Conservation (phyloP, 257 asterid genomes). For the Nicotiana tomentosiformis region DNA sequence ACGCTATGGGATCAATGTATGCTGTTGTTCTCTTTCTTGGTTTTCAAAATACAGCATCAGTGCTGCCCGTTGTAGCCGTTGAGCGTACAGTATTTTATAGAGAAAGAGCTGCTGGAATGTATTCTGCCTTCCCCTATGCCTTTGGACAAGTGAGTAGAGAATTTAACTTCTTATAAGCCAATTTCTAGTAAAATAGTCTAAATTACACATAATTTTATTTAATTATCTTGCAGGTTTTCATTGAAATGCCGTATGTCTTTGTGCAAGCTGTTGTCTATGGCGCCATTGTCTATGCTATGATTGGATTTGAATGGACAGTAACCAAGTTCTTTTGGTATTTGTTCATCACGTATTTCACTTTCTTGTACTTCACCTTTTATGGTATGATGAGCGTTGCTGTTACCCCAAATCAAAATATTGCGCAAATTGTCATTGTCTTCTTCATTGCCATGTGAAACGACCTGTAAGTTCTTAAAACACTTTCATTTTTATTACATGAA, state of each 20-base stretch:
- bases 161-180: background rate
- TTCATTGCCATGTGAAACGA: background rate
- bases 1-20: background rate
- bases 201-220: too few species aligned
- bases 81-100: constrained; percentile 2
- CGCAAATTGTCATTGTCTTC: background rate
- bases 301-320: background rate
- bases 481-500: background rate
- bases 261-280: background rate
- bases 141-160: background rate
- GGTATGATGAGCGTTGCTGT: background rate
- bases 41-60: background rate
- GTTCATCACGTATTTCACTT: background rate
- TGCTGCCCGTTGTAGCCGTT: background rate
- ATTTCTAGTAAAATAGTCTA: background rate
- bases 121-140: background rate
- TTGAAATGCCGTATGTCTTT: background rate
- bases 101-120: constrained; percentile 4
- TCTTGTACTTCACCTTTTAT: background rate
- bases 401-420: background rate
- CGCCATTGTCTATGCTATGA: background rate
- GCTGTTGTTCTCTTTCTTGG: background rate
- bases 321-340: background rate
- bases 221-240: background rate
- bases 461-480: background rate